Conservation (phyloP, 2,329 filamentous ascomycete species). For the Aspergillus sojae region DNA sequence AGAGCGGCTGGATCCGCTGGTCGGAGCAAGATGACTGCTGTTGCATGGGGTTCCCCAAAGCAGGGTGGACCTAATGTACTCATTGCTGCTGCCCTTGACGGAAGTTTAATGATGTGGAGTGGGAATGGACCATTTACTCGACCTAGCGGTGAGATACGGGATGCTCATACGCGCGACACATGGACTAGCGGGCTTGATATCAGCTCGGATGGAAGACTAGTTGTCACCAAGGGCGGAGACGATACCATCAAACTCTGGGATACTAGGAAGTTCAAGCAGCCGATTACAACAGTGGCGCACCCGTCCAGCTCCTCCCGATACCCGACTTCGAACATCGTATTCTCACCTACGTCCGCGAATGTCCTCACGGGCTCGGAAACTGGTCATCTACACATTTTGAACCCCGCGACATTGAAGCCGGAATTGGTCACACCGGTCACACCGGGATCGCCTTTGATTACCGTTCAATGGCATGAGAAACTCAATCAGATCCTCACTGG, state of each 20-base stretch:
- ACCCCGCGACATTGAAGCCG: slow-evolving; percentile 83
- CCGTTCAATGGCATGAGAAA: slow-evolving; percentile 87
- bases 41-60: slow-evolving; percentile 77
- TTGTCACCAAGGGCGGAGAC: slow-evolving; percentile 89
- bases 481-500: slow-evolving; percentile 96
- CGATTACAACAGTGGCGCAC: slow-evolving; percentile 78
- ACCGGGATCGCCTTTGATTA: slow-evolving; percentile 77
- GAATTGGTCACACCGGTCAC: slow-evolving; percentile 90
- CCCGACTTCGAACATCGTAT: slow-evolving; percentile 82
- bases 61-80: slow-evolving; percentile 80
- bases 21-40: slow-evolving; percentile 88
- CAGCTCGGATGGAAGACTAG: slow-evolving; percentile 84
- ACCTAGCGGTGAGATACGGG: slow-evolving; percentile 78
- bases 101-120: slow-evolving; percentile 86
- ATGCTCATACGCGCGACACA: slow-evolving; percentile 78
- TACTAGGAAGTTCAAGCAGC: slow-evolving; percentile 89
- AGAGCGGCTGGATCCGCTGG: slow-evolving; percentile 84
- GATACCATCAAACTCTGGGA: slow-evolving; percentile 96
- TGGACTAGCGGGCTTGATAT: slow-evolving; percentile 94
- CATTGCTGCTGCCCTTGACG: slow-evolving; percentile 82
- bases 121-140: slow-evolving; percentile 84
- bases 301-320: slow-evolving; percentile 81
- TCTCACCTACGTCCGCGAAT: slow-evolving; percentile 79
- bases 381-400: slow-evolving; percentile 88
- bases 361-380: slow-evolving; percentile 87